phyloP scores from a whole-genome alignment of 2,329 filamentous ascomycete genomes.

The Cladophialophora chaetospira region DNA sequence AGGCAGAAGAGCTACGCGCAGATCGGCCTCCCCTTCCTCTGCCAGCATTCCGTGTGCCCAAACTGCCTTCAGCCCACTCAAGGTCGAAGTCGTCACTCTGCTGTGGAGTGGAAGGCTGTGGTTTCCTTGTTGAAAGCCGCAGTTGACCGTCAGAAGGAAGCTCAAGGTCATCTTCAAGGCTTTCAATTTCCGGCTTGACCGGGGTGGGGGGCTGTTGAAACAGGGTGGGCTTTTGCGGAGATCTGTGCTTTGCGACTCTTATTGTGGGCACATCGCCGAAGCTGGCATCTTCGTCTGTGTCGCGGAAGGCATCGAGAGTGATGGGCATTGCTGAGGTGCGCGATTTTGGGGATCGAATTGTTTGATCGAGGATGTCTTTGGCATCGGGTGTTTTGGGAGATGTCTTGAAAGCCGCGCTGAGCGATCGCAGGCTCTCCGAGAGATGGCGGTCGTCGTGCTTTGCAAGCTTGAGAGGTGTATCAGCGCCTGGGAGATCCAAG shows the following conservation, averaged over 20 bases:
- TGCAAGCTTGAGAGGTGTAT: conserved; percentile 65
- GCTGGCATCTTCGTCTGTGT: conserved; percentile 62
- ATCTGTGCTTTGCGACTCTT: conserved; percentile 63
- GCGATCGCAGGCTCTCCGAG: conserved; percentile 68
- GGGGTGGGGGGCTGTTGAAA: conserved; percentile 37
- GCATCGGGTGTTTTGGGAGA: conserved; percentile 40
- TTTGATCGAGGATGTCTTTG: conserved; percentile 36
- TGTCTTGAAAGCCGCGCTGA: conserved; percentile 52
- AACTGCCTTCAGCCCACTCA: conserved; percentile 89
- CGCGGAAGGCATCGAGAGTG: conserved; percentile 65
- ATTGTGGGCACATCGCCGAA: conserved; percentile 68
- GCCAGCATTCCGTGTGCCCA: conserved; percentile 86
- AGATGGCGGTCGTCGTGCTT: conserved; percentile 62
- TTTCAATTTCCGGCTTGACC: conserved; percentile 55
- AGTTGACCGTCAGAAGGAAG: conserved; percentile 66
- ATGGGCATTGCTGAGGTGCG: conserved; percentile 54
- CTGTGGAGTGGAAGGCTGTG: conserved; percentile 65
- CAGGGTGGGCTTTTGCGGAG: conserved; percentile 55
- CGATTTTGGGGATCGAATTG: conserved; percentile 49
- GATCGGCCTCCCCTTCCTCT: conserved; percentile 78
- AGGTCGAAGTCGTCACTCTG: conserved; percentile 73
- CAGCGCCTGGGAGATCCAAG: conserved; percentile 65
- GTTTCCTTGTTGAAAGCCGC: conserved; percentile 61
- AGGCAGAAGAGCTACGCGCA: conserved; percentile 81
- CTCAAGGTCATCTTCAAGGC: conserved; percentile 73